Base-by-base conservation (phyloP, 2,329 filamentous ascomycete species). In the Sporothrix schenckii region DNA sequence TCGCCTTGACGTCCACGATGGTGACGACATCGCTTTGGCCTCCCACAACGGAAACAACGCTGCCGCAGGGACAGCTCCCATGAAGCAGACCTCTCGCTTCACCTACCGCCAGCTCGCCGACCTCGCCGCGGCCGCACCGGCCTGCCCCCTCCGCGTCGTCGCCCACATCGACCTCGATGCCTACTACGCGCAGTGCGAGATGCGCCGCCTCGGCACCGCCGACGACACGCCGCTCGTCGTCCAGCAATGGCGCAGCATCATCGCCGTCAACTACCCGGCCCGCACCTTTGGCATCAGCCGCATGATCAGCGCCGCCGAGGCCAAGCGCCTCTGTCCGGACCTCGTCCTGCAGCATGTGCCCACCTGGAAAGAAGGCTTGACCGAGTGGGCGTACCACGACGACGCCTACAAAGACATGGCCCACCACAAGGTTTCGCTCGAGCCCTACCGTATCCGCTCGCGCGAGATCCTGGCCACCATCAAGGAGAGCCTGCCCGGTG, bases 141-240 rank as follows among this genome's bases (percentile, higher is more conserved):
- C 88, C 10, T 93, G 88, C 66, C 94, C 94, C 1, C 84, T 99
- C 49, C 89, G 95, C 60, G 91, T 96, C 39, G 88, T 97, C 75
- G 92, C 93, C 7, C 94, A 97, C 79, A 89, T 98, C 73, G 95
- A 99, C 77, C 89, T 99, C 72, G 95, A 99, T 86, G 94, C 94
- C 52, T 99, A 99, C 81, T 99, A 99, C 79, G 91, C 92, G 3
- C 95, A 99, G 83, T 97, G 93, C 78, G 95, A 99, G 81, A 96
- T 94, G 86, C 89, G 97, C 11, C 89, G 95, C 9, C 85, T 98
- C 58, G 89, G 89, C 14, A 83, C 92, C 13, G 83, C 90, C 16
- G 89, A 92, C 72, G 87, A 93, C 70, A 87, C 89, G 74, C 95
- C 95, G 11, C 86, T 99, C 30, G 95, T 93, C 0, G 95, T 99